Evolutionary conservation across 805 yeast species (phyloP), one percentile per base, ranked within the genome.

Genomic region (Wickerhamiella nectarea): DNA sequence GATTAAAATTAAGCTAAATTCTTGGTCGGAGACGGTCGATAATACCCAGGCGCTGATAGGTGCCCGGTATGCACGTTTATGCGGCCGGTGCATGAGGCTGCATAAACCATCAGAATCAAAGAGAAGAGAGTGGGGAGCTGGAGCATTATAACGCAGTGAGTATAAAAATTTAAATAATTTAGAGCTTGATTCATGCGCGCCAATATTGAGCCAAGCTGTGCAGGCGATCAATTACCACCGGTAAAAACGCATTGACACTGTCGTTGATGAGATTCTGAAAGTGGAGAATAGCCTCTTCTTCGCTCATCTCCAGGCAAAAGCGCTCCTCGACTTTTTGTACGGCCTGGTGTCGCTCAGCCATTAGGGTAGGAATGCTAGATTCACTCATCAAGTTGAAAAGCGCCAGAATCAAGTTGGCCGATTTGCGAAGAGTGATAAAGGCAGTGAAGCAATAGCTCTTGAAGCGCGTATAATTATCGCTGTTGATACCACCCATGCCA

Each of bases 181-280:
- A n/a, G n/a, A n/a, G n/a, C n/a, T n/a, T n/a, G n/a, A n/a, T n/a
- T 52, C 50, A 89, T 0, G 96, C 86, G 48, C 98, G 67, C 98
- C 98, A 93, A 58, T 91, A 91, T 58, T 91, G 99, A 0, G 99
- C 96, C 58, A 91, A 70, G 62, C 89, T 85, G 60, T 91, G 99
- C 42, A 91, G 65, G 50, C 95, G 75, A 57, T 91, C 99, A 44
- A 91, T 91, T 14, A 93, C 95, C 57, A 87, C 87, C 0, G 98
- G 97, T 46, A 89, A 61, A 46, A 91, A 74, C 0, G 98, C 97
- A 57, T 76, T 83, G 14, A 91, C 96, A 63, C 95, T 83, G 54
- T 84, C 95, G 55, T 85, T 89, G 54, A 91, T 93, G 57, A 91
- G 70, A 49, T 78, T 84, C 57, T 91, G 97, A 75, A 91, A 89